A percentile compares a stretch with the other conserved stretches of the same genome.
phyloP scores from a whole-genome alignment of 2,329 filamentous ascomycete species.

The Colletotrichum viniferum region DNA sequence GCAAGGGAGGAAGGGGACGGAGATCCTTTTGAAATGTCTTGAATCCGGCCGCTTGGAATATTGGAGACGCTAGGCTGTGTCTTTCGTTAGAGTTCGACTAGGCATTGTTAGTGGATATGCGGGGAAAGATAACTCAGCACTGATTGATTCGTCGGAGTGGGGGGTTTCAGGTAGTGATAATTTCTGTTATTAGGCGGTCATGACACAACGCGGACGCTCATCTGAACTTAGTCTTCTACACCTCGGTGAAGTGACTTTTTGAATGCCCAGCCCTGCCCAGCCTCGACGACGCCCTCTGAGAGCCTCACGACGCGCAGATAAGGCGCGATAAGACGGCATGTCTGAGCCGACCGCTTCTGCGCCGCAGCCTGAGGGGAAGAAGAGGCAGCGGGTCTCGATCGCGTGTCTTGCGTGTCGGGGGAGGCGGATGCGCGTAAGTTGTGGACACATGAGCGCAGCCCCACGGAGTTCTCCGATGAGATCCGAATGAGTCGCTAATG shows the following conservation, averaged over 20 bases:
- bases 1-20: neutral
- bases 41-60: neutral
- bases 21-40: neutral
- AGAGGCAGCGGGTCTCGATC: slow-evolving; percentile 21
- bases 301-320: neutral
- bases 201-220: neutral
- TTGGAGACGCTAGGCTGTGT: neutral
- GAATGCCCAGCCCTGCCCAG: neutral
- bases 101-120: neutral
- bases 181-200: neutral
- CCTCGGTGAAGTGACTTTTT: neutral
- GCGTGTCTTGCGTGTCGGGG: slow-evolving; percentile 22
- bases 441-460: neutral
- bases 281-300: neutral
- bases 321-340: neutral
- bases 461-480: neutral
- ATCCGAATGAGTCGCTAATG: neutral
- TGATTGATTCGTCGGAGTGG: neutral
- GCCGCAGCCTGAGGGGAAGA: neutral
- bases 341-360: neutral
- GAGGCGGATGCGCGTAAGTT: slow-evolving; percentile 20
- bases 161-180: neutral
- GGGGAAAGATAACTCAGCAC: neutral
- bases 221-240: neutral
- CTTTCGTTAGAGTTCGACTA: neutral